Conservation (phyloP, 768 basidiomycete genomes). For the Boletus vermiculosoides region DNA sequence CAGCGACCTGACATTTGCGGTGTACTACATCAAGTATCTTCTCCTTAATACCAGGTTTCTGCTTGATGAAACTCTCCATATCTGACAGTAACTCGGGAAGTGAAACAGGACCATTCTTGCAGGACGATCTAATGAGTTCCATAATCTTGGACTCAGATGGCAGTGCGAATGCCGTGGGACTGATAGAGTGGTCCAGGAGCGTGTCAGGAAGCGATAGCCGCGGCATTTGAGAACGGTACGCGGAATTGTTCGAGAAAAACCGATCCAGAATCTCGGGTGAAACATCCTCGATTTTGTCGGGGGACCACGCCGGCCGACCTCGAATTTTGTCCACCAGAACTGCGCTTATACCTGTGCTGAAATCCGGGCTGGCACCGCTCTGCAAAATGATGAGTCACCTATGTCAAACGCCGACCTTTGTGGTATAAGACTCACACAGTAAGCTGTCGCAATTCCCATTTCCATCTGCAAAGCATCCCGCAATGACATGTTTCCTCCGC, state of each 20-base stretch:
- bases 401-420: conserved; percentile 9
- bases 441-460: conserved; percentile 83
- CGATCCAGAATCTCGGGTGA: conserved; percentile 51
- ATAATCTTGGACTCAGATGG: conserved; percentile 79
- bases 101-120: conserved; percentile 41
- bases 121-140: conserved; percentile 45
- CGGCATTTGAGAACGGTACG: conserved; percentile 46
- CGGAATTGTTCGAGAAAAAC: conserved; percentile 66
- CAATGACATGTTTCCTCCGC: conserved; percentile 63
- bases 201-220: conserved; percentile 42
- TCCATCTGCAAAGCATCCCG: conserved; percentile 78
- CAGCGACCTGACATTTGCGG: conserved; percentile 62
- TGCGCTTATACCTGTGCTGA: conserved; percentile 74
- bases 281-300: conserved; percentile 60
- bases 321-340: conserved; percentile 54
- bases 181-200: conserved; percentile 25
- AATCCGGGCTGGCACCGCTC: conserved; percentile 81
- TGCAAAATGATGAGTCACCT: conserved; percentile 32
- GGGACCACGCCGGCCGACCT: conserved; percentile 69
- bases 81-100: conserved; percentile 23
- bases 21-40: conserved; percentile 77
- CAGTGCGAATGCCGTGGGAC: conserved; percentile 49
- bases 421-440: conserved; percentile 62
- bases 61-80: conserved; percentile 24
- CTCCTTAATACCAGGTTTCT: conserved; percentile 60